Conservation (phyloP, 805 yeast species). For the Wickerhamomyces tratensis region DNA sequence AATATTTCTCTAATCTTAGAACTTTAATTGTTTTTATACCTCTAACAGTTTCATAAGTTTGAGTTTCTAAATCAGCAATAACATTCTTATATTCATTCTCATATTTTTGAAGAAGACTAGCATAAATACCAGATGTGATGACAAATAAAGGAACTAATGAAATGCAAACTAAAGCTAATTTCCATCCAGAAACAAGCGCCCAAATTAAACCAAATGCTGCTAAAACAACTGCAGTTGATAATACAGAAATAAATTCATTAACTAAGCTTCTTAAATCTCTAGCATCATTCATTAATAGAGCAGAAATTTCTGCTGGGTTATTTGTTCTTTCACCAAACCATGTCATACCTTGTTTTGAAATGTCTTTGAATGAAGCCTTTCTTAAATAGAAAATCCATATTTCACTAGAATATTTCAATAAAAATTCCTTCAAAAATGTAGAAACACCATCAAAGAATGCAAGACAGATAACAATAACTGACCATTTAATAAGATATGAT, state of each 20-base stretch:
- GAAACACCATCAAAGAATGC: constrained; percentile 54
- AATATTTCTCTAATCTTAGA: constrained; percentile 40
- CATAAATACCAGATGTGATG: constrained; percentile 40
- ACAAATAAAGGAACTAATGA: constrained; percentile 62
- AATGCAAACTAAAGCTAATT: constrained; percentile 71
- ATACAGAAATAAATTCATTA: constrained; percentile 48
- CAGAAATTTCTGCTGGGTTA: constrained; percentile 44
- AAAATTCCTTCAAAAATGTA: constrained; percentile 37
- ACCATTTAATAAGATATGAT: constrained; percentile 47
- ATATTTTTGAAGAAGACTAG: constrained; percentile 36
- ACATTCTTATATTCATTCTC: constrained; percentile 54
- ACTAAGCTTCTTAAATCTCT: constrained; percentile 66
- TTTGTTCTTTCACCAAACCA: constrained; percentile 38
- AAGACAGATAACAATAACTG: constrained; percentile 51
- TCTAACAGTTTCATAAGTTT: constrained; percentile 38
- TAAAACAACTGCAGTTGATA: constrained; percentile 43
- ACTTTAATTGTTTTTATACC: constrained; percentile 58
- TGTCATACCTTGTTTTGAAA: constrained; percentile 39
- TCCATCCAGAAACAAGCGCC: constrained; percentile 82
- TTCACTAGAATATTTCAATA: constrained; percentile 55
- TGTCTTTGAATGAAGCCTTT: constrained; percentile 31
- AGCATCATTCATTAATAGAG: constrained; percentile 71
- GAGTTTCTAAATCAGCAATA: constrained; percentile 45
- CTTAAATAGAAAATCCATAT: constrained; percentile 53
- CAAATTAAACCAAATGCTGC: constrained; percentile 58